phyloP scores from a whole-genome alignment of 805 yeast species.

The Candida ponderosae region DNA sequence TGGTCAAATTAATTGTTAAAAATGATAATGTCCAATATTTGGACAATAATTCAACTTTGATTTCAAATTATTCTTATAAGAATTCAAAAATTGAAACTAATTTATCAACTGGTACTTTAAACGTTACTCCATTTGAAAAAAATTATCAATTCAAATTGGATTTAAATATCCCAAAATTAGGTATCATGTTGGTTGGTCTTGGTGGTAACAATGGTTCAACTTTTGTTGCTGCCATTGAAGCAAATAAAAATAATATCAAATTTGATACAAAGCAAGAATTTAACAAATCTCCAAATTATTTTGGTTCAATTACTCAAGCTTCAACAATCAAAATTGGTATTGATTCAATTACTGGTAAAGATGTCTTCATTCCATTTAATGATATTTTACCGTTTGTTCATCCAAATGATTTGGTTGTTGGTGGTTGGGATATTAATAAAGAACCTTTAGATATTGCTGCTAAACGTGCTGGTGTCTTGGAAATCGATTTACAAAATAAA shows the following conservation, averaged over 20 bases:
- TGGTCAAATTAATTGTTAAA: slow-evolving; percentile 37
- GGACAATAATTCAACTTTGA: slow-evolving; percentile 35
- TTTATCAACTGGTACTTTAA: slow-evolving; percentile 38
- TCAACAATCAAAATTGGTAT: slow-evolving; percentile 87
- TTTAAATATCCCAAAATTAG: slow-evolving; percentile 74
- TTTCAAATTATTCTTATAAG: slow-evolving; percentile 53
- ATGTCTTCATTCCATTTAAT: slow-evolving; percentile 88
- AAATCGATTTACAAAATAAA: slow-evolving; percentile 73
- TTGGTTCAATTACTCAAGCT: slow-evolving; percentile 91
- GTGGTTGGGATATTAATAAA: slow-evolving; percentile 92
- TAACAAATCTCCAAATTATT: slow-evolving; percentile 69
- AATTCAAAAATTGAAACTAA: slow-evolving; percentile 62
- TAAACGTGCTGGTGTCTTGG: slow-evolving; percentile 82
- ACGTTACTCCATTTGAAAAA: slow-evolving; percentile 62
- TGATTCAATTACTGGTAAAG: slow-evolving; percentile 65
- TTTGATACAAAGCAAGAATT: slow-evolving; percentile 81
- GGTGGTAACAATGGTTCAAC: slow-evolving; percentile 98
- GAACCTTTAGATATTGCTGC: slow-evolving; percentile 68
- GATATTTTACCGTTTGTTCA: slow-evolving; percentile 79
- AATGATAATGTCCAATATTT: slow-evolving; percentile 45
- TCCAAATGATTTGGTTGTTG: slow-evolving; percentile 84
- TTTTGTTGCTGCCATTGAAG: slow-evolving; percentile 73
- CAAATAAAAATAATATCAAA: slow-evolving; percentile 70
- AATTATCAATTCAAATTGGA: slow-evolving; percentile 86
- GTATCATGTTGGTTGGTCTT: slow-evolving; percentile 84